Base-by-base conservation (phyloP, 176 grass and related monocot genomes). In the Dactylis glomerata region DNA sequence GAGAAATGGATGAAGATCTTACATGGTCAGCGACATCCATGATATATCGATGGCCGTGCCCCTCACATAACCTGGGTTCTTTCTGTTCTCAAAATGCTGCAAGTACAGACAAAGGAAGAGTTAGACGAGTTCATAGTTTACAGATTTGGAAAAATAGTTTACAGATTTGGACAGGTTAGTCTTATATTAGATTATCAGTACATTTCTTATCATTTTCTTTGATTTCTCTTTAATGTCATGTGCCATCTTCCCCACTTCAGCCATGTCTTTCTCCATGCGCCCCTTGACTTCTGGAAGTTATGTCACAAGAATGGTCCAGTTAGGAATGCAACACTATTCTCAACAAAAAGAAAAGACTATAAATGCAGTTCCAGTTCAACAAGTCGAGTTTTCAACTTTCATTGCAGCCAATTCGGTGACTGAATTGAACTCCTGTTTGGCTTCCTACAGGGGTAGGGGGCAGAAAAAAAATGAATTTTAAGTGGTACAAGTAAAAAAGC, bases 21-120 rank as follows among this genome's bases (percentile, higher is more conserved):
- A 94, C 92, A 52, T 62, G 34, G 81, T 89, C 81, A 91, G 80
- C 1, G 86, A 80, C 75, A 94, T 91, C 70, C 92, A 88, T 52
- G 92, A 91, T 59, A 86, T 86, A 56, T 97, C 84, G 3, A 92
- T 38, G 65, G 19, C 10, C 68, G 23, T 23, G 51, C 8, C 51
- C 51, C 9, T 55, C 8, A 9, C 51, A 9, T 7, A 55, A 10
- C 51, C 51, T 3, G 7, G 8, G 7, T 55, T n/a, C 0, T 55
- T 55, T n/a, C 0, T n/a, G 51, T 55, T 55, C 1, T 55, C 20
- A 55, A n/a, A 0, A 55, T 55, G 0, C 20, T 55, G 20, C 51
- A 55, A 55, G n/a, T n/a, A 22, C 51, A 55, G 20, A 55, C 51
- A 55, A n/a, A 55, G 20, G 51, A 55, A n/a, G 19, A n/a, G 51